Evolutionary conservation across 352 stramenopile genomes (phyloP), one percentile per base, ranked within the genome.

Genomic region (Pythium aquatile): DNA sequence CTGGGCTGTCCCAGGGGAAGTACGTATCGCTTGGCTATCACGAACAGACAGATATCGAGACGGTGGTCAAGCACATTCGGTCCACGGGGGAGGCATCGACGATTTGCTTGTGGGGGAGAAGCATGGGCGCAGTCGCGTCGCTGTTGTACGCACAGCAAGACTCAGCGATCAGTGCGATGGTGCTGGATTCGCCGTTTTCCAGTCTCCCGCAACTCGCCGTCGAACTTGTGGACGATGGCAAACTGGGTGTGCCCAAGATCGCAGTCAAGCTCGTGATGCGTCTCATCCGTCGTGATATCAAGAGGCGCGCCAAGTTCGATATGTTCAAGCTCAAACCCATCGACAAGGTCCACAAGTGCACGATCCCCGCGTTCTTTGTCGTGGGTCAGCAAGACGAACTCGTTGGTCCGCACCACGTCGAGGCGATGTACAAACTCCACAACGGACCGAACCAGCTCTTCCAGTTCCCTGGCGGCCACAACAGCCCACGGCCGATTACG

Each of bases 311-410:
- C 44, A 91, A 93, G 62, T 95, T 95, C 66, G 86, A 95, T 63
- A 91, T 93, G 80, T 93, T 91, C 65, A 91, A 95, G 65, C 68
- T 95, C 49, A 93, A 91, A 40, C 86, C 86, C 0, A 90, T 93
- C 53, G 76, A 70, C 17, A 87, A 82, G 37, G 65, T 95, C 1
- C 68, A 85, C 71, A 87, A 90, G 72, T 78, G 70, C 56, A 73
- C 70, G 8, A 84, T 87, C 24, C 86, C 86, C 5, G 70, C 82
- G 4, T 93, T 95, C 63, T 95, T 93, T 65, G 79, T 91, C 2
- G 75, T 86, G 14, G 86, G 81, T 2, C 55, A 84, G 44, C 81
- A 93, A 63, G 86, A 95, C 55, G 86, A 95, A 66, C 75, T 95
- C 28, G 85, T 95, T 9, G 79, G 81, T 0, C 82, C 84, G 14